A percentile compares a stretch with the other conserved stretches of the same genome.
phyloP scores from a whole-genome alignment of 441 rosid genomes.

The Erodium moschatum region DNA sequence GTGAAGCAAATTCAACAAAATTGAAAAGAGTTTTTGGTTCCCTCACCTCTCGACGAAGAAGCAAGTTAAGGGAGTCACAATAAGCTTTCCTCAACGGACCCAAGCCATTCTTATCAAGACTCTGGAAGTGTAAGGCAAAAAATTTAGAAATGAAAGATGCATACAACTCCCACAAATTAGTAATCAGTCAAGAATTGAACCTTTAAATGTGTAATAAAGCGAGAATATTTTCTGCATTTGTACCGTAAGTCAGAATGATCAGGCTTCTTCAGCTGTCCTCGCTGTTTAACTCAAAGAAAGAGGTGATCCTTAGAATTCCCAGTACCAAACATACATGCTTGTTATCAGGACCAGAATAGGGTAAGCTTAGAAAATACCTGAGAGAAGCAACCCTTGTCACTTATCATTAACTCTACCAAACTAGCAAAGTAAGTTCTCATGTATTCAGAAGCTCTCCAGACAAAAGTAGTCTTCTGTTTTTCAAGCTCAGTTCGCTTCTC shows the following conservation, averaged over 20 bases:
- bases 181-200: constrained; percentile 28
- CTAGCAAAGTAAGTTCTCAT: constrained; percentile 92
- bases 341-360: constrained; percentile 4
- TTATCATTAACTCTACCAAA: constrained; percentile 95
- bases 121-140: constrained; percentile 35
- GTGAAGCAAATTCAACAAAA: constrained; percentile 13
- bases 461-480: constrained; percentile 73
- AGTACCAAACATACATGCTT: constrained; percentile 13
- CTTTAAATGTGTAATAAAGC: constrained; percentile 93
- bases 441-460: constrained; percentile 88
- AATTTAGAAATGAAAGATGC: constrained; percentile 14
- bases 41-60: constrained; percentile 94
- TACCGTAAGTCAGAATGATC: constrained; percentile 98
- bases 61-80: constrained; percentile 89
- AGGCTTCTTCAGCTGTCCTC: constrained; percentile 97
- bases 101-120: constrained; percentile 87
- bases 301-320: constrained; percentile 20
- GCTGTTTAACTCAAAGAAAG: constrained; percentile 42
- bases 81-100: constrained; percentile 89
- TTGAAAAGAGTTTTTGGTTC: constrained; percentile 17
- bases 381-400: constrained; percentile 97
- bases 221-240: constrained; percentile 98
- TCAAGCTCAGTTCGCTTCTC: constrained; percentile 83
- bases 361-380: constrained; percentile 43
- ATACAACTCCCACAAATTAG: neutral